These are phyloP conservation scores for Globisporangium iwayamae DNA, from an alignment of 352 stramenopile genomes.

Conservation along the genomic window DNA sequence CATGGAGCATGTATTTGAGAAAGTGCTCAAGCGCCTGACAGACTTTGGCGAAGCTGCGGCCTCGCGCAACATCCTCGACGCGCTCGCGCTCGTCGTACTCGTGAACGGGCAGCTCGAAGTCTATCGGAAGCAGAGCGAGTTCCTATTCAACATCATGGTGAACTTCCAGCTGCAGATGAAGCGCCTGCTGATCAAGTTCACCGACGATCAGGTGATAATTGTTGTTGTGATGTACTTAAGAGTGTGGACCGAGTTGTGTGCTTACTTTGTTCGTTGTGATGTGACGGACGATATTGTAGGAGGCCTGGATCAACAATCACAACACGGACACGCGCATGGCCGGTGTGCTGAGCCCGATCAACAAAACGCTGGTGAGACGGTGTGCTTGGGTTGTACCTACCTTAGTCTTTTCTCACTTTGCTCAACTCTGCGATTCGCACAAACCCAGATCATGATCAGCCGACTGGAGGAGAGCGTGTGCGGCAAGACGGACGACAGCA, in stretches of 20 bases:
- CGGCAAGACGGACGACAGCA: conserved; percentile 54
- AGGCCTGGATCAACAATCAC: conserved; percentile 63
- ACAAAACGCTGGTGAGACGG: conserved; percentile 47
- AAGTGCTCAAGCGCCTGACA: conserved; percentile 59
- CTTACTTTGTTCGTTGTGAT: not conserved
- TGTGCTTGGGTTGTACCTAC: too few relatives aligned
- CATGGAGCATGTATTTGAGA: conserved; percentile 74
- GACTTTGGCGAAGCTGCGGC: conserved; percentile 69
- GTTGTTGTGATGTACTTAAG: not conserved
- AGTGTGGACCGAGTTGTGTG: not conserved
- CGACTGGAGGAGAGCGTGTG: conserved; percentile 60
- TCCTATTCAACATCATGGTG: conserved; percentile 66
- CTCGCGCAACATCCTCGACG: conserved; percentile 60
- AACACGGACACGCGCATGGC: conserved; percentile 70
- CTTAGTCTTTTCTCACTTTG: not conserved
- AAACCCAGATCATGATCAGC: conserved; percentile 41
- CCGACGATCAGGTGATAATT: conserved; percentile 48
- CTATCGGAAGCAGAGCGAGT: conserved; percentile 49
- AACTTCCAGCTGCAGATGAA: conserved; percentile 82
- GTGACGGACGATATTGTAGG: conserved; percentile 20
- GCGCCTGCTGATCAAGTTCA: conserved; percentile 74
- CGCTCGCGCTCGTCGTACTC: conserved; percentile 53
- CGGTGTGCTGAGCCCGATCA: conserved; percentile 56
- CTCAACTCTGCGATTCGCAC: not conserved
- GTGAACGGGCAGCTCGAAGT: conserved; percentile 39